Percentiles rank a stretch among this genome's conserved stretches.
These are phyloP conservation scores for Oryza glaberrima DNA, from an alignment of 176 grass and related monocot species.

Conservation along the genomic window DNA sequence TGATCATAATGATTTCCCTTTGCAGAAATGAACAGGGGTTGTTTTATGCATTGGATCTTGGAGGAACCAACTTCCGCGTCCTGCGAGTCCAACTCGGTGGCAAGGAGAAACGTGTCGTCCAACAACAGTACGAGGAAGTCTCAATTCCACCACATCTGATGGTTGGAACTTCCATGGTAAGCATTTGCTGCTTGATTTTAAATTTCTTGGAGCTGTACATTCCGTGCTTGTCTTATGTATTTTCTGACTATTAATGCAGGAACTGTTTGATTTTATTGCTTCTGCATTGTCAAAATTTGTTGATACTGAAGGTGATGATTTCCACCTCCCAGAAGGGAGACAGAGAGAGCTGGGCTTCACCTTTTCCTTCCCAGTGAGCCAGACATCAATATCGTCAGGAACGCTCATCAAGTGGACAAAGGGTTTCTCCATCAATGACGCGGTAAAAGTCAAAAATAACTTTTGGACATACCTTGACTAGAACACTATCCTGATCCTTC, in stretches of 20 bases:
- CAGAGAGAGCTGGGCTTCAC: constrained; percentile 84
- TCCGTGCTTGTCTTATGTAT: constrained; percentile 23
- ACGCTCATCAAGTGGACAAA: constrained; percentile 89
- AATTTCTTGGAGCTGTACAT: background rate
- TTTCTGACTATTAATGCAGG: constrained; percentile 40
- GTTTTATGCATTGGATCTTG: constrained; percentile 87
- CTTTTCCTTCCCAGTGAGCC: constrained; percentile 81
- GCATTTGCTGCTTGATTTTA: background rate
- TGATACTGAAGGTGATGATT: constrained; percentile 63
- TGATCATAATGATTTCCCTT: constrained; percentile 23
- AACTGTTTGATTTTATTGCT: constrained; percentile 88
- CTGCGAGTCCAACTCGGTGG: constrained; percentile 84
- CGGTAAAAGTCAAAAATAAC: constrained; percentile 47
- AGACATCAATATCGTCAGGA: constrained; percentile 71
- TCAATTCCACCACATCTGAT: constrained; percentile 79
- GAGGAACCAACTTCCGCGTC: constrained; percentile 87
- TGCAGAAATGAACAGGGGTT: constrained; percentile 62
- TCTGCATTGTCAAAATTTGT: constrained; percentile 71
- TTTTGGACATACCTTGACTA: background rate
- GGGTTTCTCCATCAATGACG: constrained; percentile 66
- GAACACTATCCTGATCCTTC: background rate
- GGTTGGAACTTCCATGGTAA: constrained; percentile 62
- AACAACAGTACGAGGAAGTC: constrained; percentile 63
- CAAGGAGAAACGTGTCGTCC: constrained; percentile 62
- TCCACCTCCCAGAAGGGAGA: constrained; percentile 59